Evolutionary conservation across 805 yeast genomes (phyloP), one percentile per base, ranked within the genome.

Genomic region (Ogataea ganodermae): DNA sequence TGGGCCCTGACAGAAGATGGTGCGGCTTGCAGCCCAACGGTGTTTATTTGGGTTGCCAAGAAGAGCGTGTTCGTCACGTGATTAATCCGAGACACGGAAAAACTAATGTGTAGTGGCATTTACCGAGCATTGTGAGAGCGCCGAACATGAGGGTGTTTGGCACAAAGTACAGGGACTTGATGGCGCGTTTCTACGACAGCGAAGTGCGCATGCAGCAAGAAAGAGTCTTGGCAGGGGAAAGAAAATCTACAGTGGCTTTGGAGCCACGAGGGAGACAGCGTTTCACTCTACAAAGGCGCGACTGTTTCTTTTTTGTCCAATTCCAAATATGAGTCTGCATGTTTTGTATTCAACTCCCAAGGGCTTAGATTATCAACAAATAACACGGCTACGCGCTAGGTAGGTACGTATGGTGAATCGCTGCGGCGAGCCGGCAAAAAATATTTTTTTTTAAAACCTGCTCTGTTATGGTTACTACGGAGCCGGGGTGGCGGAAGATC

Each of bases 171-270:
- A 6, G 4, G 33, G 33, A 30, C 8, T 12, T 16, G 14, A 30
- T n/a, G 16, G 33, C 18, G n/a, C 18, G 33, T 30, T 30, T 3
- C 17, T 30, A 30, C 7, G 33, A n/a, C 17, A 13, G 18, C 18
- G 33, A 8, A 6, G 14, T 14, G 33, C 33, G 8, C 18, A 14
- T 6, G 33, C 33, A 30, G 33, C n/a, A 27, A 12, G 14, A 30
- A 30, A n/a, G 33, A 5, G 33, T 30, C 33, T 30, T 30, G 33
- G 33, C 33, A 30, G 33, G 33, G 31, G 33, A 30, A 8, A 30
- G n/a, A n/a, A n/a, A n/a, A n/a, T n/a, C n/a, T n/a, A n/a, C n/a
- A n/a, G n/a, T n/a, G n/a, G n/a, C n/a, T n/a, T 22, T 6, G 18
- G 33, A 30, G 14, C 17, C 17, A 16, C 33, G 33, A 30, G 16